Evolutionary conservation across 2,329 filamentous ascomycete genomes (phyloP), one percentile per base, ranked within the genome.

Genomic region (Penicillium sp.): DNA sequence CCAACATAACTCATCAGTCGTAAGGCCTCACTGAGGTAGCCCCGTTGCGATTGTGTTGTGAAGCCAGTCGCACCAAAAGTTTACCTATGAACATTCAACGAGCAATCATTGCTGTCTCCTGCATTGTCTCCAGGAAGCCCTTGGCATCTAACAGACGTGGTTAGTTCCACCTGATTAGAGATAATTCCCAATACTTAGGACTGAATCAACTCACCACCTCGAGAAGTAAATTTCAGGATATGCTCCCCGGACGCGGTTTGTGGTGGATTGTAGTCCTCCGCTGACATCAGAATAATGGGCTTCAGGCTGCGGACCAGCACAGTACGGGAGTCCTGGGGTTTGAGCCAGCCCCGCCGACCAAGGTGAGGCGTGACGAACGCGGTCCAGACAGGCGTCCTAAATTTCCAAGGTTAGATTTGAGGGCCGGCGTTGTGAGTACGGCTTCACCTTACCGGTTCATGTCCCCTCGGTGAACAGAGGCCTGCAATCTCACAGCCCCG

Each of bases 381-480:
- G 2, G 78, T 83, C 79, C 79, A 83, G 39, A 82, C 74, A 0
- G 79, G 79, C 2, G 76, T 74, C 14, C 71, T 73, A 27, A 4
- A 13, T 33, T 9, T 38, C 10, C 31, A 13, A 8, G 19, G 31
- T 20, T 15, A 28, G n/a, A 28, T 7, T 16, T 8, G 21, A 16
- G n/a, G 4, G 20, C 11, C 1, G 4, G 19, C 11, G 4, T n/a
- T 23, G 16, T 11, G 11, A n/a, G n/a, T n/a, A n/a, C n/a, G n/a
- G n/a, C 7, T 18, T 2, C 1, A 26, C 43, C 55, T 48, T 61
- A 72, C 70, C 70, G 66, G 48, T 73, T 71, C 60, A 75, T 69
- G 1, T 71, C 68, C 1, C 79, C 78, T 17, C 71, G 65, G 18
- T 72, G 67, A 21, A 79, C 64, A 0, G 75, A 75, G n/a, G 76